These are phyloP conservation scores for Paxillus involutus DNA, from an alignment of 768 basidiomycete species.

Conservation along the genomic window DNA sequence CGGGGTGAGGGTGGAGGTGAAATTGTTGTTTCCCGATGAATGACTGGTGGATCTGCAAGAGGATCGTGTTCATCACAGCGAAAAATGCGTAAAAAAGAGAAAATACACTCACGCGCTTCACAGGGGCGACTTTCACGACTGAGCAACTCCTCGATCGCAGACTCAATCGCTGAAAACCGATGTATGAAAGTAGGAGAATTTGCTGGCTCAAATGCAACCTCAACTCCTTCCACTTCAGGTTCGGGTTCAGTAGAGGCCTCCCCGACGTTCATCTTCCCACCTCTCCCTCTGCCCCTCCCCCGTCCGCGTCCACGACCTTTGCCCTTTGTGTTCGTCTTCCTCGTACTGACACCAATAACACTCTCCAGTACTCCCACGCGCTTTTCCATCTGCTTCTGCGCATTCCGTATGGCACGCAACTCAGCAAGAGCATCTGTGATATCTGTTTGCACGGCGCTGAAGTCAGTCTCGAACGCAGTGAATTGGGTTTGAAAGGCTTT, in stretches of 20 bases:
- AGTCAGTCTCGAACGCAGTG: constrained; percentile 6
- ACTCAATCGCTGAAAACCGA: constrained; percentile 18
- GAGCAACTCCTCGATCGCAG: constrained; percentile 19
- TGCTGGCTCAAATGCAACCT: not conserved
- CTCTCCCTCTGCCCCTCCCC: not conserved
- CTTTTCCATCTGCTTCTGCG: constrained; percentile 10
- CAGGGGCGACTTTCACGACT: constrained; percentile 3
- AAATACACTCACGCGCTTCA: constrained; percentile 8
- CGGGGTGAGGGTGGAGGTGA: not conserved
- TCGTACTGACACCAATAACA: constrained; percentile 9
- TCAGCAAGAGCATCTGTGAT: constrained; percentile 15
- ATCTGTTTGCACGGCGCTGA: constrained; percentile 8
- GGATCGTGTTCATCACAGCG: not conserved
- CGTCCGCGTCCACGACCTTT: not conserved
- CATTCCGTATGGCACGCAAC: constrained; percentile 13
- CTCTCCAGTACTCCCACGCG: constrained; percentile 12
- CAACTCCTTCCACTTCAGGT: constrained; percentile 3
- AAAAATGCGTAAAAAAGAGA: not conserved
- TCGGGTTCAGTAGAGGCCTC: not conserved
- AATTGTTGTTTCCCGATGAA: not conserved
- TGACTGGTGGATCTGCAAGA: not conserved
- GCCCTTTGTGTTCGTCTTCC: not conserved
- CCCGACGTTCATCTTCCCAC: not conserved
- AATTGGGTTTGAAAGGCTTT: constrained; percentile 16
- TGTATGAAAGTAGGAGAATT: not conserved